phyloP scores from a whole-genome alignment of 306 rosid genomes.

The Vicia sativa region DNA sequence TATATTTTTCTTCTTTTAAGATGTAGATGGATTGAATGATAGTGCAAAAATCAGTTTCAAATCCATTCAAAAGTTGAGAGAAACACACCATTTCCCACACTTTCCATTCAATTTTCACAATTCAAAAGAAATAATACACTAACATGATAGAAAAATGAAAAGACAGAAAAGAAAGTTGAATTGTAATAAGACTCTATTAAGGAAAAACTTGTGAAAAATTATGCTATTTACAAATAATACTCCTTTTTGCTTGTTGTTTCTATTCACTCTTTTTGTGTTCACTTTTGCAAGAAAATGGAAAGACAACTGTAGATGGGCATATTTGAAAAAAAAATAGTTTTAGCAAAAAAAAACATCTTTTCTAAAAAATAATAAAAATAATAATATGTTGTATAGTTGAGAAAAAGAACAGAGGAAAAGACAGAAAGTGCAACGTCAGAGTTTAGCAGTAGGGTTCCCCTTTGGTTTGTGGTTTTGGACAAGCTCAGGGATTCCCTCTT shows the following conservation, averaged over 20 bases:
- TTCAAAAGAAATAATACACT: neutral
- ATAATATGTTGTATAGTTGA: conserved; percentile 31
- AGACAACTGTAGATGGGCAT: conserved; percentile 37
- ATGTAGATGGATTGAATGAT: too few relatives aligned
- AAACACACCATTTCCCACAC: neutral
- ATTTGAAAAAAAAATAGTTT: conserved; percentile 45
- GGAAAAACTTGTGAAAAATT: conserved; percentile 7
- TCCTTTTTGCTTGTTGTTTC: conserved; percentile 57
- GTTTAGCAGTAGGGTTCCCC: conserved; percentile 79
- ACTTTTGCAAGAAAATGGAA: conserved; percentile 62
- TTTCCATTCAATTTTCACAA: neutral
- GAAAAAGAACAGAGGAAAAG: conserved; percentile 75
- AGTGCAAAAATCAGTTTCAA: too few relatives aligned
- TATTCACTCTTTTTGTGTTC: conserved; percentile 40
- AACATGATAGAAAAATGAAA: conserved; percentile 1
- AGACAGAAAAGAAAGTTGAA: neutral
- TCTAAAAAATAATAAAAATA: conserved; percentile 33
- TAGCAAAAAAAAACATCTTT: conserved; percentile 5
- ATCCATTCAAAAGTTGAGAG: too few relatives aligned
- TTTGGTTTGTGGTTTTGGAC: conserved; percentile 55
- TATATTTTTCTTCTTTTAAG: too few relatives aligned
- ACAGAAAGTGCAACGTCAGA: conserved; percentile 95
- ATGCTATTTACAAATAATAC: conserved; percentile 46
- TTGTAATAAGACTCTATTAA: neutral
- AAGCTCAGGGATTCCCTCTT: conserved; percentile 47